Base-by-base conservation (phyloP, 768 basidiomycete species). In the Boletales sp. region DNA sequence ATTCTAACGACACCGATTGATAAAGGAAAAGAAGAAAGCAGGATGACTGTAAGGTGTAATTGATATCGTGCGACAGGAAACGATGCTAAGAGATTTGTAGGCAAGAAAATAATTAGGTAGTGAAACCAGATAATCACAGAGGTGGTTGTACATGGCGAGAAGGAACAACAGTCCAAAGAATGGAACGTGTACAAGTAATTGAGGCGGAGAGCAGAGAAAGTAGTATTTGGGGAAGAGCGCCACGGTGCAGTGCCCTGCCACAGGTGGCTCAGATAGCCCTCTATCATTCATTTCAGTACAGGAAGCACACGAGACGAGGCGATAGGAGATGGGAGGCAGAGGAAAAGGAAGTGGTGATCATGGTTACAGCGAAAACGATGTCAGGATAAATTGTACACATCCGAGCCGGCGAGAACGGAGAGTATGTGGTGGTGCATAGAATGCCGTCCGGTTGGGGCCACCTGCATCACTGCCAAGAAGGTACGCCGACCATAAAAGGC, bases 401-500 rank as follows among this genome's bases (percentile, higher is more conserved):
- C 50, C 45, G 27, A 46, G 47, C 19, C 38, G 38, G 44, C 39
- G 37, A 43, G 43, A 47, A 45, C 24, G 32, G 48, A 39, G 19
- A 43, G 34, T 31, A 45, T 35, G 41, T 32, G 24, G 46, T 41
- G 34, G 40, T 14, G 30, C 5, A 9, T 18, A 15, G 29, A 36
- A 41, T 14, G 29, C 31, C 24, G 24, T 27, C 24, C 24, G 24
- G 24, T 5, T 24, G 24, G 46, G 34, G 37, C 32, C 18, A 14
- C 3, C 2, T 34, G 43, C 24, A 53, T 51, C 51, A 51, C 32
- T 65, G 59, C 64, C 64, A 65, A 42, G 64, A 46, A 31, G 65
- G 50, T 17, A 67, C 60, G 14, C 59, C 55, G 31, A 63, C 48
- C 38, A 72, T 40, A 54, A 75, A 74, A 10, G 74, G 73, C 19